A percentile compares a stretch with the other conserved stretches of the same genome.
These are phyloP conservation scores for Corymbia calophylla DNA, from an alignment of 441 rosid species.

Conservation along the genomic window DNA sequence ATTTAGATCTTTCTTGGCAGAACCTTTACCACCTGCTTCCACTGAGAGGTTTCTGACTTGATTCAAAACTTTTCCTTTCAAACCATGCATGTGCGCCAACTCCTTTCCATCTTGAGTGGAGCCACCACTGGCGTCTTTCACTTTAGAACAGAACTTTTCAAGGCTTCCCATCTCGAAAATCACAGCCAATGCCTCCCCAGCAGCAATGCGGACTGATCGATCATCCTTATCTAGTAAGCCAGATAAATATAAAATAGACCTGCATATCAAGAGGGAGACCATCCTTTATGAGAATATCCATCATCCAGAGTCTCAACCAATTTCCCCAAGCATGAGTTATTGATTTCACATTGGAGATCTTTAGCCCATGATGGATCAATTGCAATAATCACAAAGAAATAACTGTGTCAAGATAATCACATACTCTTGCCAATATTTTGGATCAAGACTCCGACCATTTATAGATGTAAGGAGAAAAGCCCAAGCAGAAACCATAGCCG, in stretches of 20 bases:
- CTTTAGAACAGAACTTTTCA: slow-evolving; percentile 56
- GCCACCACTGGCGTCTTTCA: slow-evolving; percentile 31
- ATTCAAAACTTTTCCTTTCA: slow-evolving; percentile 53
- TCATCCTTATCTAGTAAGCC: slow-evolving; percentile 79
- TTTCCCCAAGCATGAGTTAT: slow-evolving; percentile 3
- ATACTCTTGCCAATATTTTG: slow-evolving; percentile 84
- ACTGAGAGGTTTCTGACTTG: slow-evolving; percentile 71
- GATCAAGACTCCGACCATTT: slow-evolving; percentile 44
- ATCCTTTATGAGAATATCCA: not conserved
- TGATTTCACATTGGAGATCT: not conserved
- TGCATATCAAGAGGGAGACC: slow-evolving; percentile 21
- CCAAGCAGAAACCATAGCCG: slow-evolving; percentile 89
- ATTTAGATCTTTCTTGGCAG: slow-evolving; percentile 85
- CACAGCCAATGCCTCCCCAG: slow-evolving; percentile 87
- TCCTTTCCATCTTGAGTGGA: slow-evolving; percentile 44
- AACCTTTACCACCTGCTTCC: slow-evolving; percentile 97
- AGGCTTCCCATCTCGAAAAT: slow-evolving; percentile 69
- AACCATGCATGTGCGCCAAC: slow-evolving; percentile 47
- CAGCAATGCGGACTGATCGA: slow-evolving; percentile 84
- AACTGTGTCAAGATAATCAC: slow-evolving; percentile 10
- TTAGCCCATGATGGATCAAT: not conserved
- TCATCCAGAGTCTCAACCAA: not conserved
- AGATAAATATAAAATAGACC: slow-evolving; percentile 69
- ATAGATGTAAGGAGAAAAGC: slow-evolving; percentile 77
- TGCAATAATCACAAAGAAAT: not conserved